phyloP scores from a whole-genome alignment of 257 asterid genomes.

The Solanum pimpinellifolium region DNA sequence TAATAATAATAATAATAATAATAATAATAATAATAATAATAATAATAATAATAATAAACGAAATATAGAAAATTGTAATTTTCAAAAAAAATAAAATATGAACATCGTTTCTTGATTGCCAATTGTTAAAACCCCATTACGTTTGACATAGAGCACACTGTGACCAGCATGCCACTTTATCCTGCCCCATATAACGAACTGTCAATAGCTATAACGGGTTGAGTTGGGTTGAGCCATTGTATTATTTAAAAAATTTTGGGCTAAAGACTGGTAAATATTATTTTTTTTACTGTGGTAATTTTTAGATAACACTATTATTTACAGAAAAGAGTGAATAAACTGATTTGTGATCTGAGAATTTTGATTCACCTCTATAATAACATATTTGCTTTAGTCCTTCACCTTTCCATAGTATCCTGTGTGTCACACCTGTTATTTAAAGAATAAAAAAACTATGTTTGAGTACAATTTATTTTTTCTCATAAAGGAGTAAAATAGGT shows the following conservation, averaged over 20 bases:
- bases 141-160: background rate
- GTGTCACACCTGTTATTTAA: constrained; percentile 55
- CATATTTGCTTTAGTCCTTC: constrained; percentile 64
- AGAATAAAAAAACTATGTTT: background rate
- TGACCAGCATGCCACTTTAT: background rate
- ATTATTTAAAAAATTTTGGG: background rate
- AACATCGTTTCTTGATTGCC: background rate
- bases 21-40: no score
- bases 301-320: constrained; percentile 9
- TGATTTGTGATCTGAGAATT: constrained; percentile 86
- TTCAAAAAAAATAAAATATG: no score
- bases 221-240: no score
- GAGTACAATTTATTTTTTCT: background rate
- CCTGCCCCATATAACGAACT: background rate
- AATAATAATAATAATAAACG: no score
- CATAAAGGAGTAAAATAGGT: background rate
- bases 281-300: background rate
- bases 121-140: background rate
- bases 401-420: constrained; percentile 77
- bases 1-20: no score
- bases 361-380: constrained; percentile 66
- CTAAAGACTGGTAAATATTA: background rate
- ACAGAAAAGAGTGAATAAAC: constrained; percentile 61
- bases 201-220: background rate
- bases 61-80: background rate